Evolutionary conservation across 306 rosid species (phyloP), one percentile per base, ranked within the genome.

Genomic region (Notholithocarpus densiflorus): DNA sequence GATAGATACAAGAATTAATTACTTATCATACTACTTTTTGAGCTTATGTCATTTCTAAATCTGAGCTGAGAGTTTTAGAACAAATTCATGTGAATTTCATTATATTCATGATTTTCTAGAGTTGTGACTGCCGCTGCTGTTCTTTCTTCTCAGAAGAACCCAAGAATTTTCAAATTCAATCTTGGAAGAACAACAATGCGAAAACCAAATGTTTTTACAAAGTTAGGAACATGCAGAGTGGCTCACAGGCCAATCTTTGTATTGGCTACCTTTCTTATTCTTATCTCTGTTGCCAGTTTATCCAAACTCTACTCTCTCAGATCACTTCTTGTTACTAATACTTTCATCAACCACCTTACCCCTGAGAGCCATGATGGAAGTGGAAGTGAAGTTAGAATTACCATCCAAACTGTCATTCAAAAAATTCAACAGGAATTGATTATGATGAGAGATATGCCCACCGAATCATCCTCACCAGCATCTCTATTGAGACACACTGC

Each of bases 381-480:
- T 24, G 85, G 34, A 75, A 74, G 77, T 53, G 76, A 80, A 54
- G 81, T 54, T 40, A 68, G 71, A 43, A 24, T n/a, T 26, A 82
- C 87, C 2, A 76, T 86, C 7, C 72, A 84, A 74, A 40, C 34
- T 32, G 90, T 90, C 4, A 64, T 88, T 61, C 85, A 82, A 53
- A 90, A 84, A 81, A 87, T 92, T 80, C 81, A 81, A 20, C 79
- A 23, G 43, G 87, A 89, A 11, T 74, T 92, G 32, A 70, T 85
- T 5, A 76, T 60, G 59, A 78, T 89, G 40, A 85, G 61, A 75
- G 82, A 83, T 74, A 45, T 60, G 8, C 59, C 75, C 40, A 21
- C 72, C 52, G 77, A 88, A 57, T 61, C 77, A 13, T 54, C 85
- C 24, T 83, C 86, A 1, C 32, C 84, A 10, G 68, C 70, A 53